Evolutionary conservation across 371 early-diverging fungal species (phyloP), one percentile per base, ranked within the genome.

Genomic region (Syncephalastrum contaminatum): DNA sequence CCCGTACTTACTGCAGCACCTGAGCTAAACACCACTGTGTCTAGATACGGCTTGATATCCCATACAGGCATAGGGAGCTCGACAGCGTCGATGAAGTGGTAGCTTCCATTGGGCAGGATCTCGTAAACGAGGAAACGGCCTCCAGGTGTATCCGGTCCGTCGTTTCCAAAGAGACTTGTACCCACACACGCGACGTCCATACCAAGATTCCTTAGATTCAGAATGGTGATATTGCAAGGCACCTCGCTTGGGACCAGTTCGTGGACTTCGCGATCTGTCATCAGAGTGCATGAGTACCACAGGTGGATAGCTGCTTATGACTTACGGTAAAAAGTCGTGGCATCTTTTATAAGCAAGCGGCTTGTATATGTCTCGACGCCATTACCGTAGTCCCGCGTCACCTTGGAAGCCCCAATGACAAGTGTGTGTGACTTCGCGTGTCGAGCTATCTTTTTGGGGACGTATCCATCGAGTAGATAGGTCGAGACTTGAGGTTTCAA

Each of bases 401-500:
- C 44, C 25, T 53, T 56, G 1, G 75, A 53, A 0, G 87, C 79
- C 6, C 86, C 68, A 0, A 93, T 72, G 0, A 81, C 89, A 53
- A 94, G 65, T 1, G 81, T 73, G 45, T 79, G 65, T 10, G 75
- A 41, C 0, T 60, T 48, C 14, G 81, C 76, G 36, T 88, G 77
- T 51, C 89, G 82, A 0, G 80, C 75, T 25, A 97, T 83, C 18
- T 93, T 81, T 4, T 85, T 81, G 1, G 89, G 85, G 69, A 84
- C 87, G 48, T 91, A 88, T 4, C 56, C 47, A 43, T 79, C 66
- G 41, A 95, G 65, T 2, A 83, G 78, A n/a, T 86, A 54, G 21
- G 77, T 87, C 8, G 82, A 82, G 49, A 93, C 79, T 60, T 97
- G 96, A 15, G 95, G 80, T 56, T 88, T 88, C 64, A 91, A 90